Conservation (phyloP, 1,284 basidiomycete species). For the Somion occarium region DNA sequence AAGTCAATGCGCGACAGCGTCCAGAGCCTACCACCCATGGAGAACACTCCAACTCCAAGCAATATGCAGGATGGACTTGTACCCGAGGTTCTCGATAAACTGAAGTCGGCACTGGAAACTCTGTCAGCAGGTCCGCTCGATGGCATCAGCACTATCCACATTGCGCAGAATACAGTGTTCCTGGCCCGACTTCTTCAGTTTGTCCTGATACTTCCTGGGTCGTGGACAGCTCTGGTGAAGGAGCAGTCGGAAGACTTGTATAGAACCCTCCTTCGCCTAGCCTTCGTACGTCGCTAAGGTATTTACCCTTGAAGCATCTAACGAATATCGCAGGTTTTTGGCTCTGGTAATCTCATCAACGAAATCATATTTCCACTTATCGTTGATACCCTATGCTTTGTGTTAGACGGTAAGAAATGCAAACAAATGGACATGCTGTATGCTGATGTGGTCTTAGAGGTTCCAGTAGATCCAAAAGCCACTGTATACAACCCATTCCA, state of each 20-base stretch:
- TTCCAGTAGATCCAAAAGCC: conserved; percentile 52
- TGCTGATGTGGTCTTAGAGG: no score
- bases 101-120: no score
- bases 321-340: conserved; percentile 38
- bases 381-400: conserved; percentile 67
- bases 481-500: conserved; percentile 51
- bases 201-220: conserved; percentile 55
- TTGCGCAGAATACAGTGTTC: no score
- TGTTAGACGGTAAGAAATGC: conserved; percentile 58
- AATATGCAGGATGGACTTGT: no score
- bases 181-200: conserved; percentile 68
- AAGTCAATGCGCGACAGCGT: conserved; percentile 53
- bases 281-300: conserved; percentile 41
- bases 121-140: no score
- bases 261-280: conserved; percentile 44
- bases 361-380: conserved; percentile 58
- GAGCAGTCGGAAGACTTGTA: conserved; percentile 42
- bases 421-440: not conserved
- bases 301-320: not conserved
- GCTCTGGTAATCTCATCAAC: conserved; percentile 45
- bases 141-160: no score
- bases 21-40: conserved; percentile 42
- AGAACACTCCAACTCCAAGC: conserved; percentile 32
- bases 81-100: no score
- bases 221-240: conserved; percentile 52